Conservation (phyloP, 2,329 filamentous ascomycete species). For the Tolypocladium amazonense region DNA sequence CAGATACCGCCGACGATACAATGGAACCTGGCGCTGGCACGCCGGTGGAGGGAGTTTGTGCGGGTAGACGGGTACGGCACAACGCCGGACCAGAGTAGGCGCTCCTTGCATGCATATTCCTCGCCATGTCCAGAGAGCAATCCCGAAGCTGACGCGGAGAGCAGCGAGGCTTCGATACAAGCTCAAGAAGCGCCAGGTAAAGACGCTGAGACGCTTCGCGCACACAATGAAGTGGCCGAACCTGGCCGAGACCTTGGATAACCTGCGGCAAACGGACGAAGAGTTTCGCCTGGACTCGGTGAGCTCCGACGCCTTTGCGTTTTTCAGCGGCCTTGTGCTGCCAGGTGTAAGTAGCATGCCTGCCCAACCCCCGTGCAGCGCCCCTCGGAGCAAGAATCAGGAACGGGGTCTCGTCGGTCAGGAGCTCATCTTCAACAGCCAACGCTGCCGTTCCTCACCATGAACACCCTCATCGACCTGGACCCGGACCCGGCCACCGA, state of each 20-base stretch:
- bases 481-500: constrained; percentile 58
- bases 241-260: constrained; percentile 50
- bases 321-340: constrained; percentile 63
- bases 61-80: constrained; percentile 50
- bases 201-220: constrained; percentile 58
- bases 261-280: constrained; percentile 48
- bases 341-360: constrained; percentile 39
- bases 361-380: neutral
- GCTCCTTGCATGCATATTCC: neutral
- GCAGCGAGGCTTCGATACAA: constrained; percentile 51
- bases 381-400: neutral
- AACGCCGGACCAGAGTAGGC: constrained; percentile 38
- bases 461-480: constrained; percentile 68
- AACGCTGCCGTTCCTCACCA: constrained; percentile 62
- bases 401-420: neutral
- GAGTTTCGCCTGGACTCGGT: constrained; percentile 48
- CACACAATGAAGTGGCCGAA: constrained; percentile 71
- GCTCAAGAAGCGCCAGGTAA: constrained; percentile 56
- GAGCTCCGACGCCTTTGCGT: constrained; percentile 65
- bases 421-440: constrained; percentile 21
- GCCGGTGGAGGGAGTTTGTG: constrained; percentile 62
- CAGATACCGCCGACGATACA: constrained; percentile 61
- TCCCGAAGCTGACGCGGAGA: neutral
- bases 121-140: neutral
- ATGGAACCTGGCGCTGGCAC: constrained; percentile 64